A percentile compares a stretch with the other conserved stretches of the same genome.
Evolutionary conservation across 805 yeast genomes (phyloP).

Genomic region (Priceomyces medius): DNA sequence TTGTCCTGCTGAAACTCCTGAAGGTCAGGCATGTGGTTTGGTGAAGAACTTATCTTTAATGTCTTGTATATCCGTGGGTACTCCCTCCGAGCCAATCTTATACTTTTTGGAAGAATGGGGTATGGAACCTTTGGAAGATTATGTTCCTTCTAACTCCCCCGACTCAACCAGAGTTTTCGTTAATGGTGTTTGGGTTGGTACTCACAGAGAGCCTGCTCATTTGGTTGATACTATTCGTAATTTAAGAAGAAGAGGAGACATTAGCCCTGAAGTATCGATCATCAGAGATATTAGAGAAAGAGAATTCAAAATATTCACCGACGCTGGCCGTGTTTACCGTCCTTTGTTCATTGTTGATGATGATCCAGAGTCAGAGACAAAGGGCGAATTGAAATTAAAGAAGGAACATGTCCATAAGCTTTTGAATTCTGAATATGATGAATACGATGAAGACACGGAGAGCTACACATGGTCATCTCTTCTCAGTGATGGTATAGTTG

Average conservation of each 20-base stretch:
- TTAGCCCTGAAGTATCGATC: conserved; percentile 93
- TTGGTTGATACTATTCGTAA: conserved; percentile 87
- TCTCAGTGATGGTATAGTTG: conserved; percentile 83
- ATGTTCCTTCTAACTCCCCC: conserved; percentile 87
- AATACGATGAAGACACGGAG: conserved; percentile 53
- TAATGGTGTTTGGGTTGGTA: conserved; percentile 99
- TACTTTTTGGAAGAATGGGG: conserved; percentile 98
- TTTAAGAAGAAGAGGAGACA: conserved; percentile 92
- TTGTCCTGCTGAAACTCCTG: conserved; percentile 99
- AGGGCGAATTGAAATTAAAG: conserved; percentile 77
- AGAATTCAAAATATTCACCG: conserved; percentile 94
- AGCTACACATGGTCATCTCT: conserved; percentile 82
- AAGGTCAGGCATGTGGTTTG: conserved; percentile 99
- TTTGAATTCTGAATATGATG: conserved; percentile 62
- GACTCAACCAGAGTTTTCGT: conserved; percentile 93
- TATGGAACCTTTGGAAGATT: conserved; percentile 95
- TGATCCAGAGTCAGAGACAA: conserved; percentile 62
- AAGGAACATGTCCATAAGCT: conserved; percentile 81
- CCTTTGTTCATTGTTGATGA: conserved; percentile 94
- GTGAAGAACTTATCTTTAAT: conserved; percentile 93
- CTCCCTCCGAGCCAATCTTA: conserved; percentile 92
- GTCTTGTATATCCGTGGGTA: conserved; percentile 98
- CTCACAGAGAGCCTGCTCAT: conserved; percentile 93
- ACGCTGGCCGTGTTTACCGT: conserved; percentile 97
- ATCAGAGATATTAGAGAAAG: conserved; percentile 93